Conservation (phyloP, 306 rosid genomes). For the Sicyos baderoa region DNA sequence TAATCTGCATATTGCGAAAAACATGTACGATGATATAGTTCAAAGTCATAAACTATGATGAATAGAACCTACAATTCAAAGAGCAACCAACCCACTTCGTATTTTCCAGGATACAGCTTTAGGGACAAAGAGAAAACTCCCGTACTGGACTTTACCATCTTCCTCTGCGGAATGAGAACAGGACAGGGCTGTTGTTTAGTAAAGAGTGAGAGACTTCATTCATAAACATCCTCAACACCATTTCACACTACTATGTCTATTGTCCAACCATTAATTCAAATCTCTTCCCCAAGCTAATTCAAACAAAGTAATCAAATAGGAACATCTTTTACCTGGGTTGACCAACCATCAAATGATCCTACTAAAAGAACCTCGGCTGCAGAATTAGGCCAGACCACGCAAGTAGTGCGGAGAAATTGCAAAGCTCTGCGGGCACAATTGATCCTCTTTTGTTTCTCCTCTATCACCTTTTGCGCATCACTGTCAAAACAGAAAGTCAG, state of each 20-base stretch:
- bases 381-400: slow-evolving; percentile 64
- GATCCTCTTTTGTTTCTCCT: slow-evolving; percentile 62
- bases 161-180: slow-evolving; percentile 39
- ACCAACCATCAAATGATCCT: slow-evolving; percentile 97
- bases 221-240: background rate
- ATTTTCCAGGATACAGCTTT: slow-evolving; percentile 83
- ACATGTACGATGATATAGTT: background rate
- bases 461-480: slow-evolving; percentile 46
- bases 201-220: no score
- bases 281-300: background rate
- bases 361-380: slow-evolving; percentile 74
- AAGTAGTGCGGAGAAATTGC: slow-evolving; percentile 41
- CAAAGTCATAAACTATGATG: background rate
- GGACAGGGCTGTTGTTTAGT: background rate
- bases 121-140: slow-evolving; percentile 63
- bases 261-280: no score
- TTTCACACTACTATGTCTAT: background rate
- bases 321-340: slow-evolving; percentile 49
- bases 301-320: slow-evolving; percentile 6
- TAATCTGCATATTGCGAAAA: slow-evolving; percentile 43
- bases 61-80: background rate
- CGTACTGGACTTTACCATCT: slow-evolving; percentile 53
- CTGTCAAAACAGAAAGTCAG: slow-evolving; percentile 29
- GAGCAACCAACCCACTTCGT: slow-evolving; percentile 67
- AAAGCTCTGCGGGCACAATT: slow-evolving; percentile 45